A percentile compares a stretch with the other conserved stretches of the same genome.
Evolutionary conservation across 192 early-diverging fungal genomes (phyloP).

Genomic region (Coemansia sp.): DNA sequence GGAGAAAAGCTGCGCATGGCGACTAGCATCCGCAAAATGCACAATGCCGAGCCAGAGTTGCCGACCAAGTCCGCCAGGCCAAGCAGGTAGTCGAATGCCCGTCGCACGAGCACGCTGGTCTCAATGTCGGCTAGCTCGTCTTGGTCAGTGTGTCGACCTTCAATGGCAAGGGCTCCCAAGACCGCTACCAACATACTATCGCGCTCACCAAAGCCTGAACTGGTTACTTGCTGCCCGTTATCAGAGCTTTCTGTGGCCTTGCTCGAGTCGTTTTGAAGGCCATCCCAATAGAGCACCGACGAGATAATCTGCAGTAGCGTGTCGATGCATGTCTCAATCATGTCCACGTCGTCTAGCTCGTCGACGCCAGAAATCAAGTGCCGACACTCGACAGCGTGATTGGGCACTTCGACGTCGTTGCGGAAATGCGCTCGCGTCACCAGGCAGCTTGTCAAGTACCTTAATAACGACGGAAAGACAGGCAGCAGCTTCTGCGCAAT

Average conservation of each 20-base stretch:
- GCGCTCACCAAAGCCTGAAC: background rate
- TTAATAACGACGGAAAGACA: constrained; percentile 44
- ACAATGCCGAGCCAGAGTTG: constrained; percentile 16
- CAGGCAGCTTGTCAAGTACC: constrained; percentile 38
- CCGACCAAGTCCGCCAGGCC: constrained; percentile 18
- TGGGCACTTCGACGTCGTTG: constrained; percentile 24
- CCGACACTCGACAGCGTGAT: background rate
- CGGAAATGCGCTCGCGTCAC: constrained; percentile 22
- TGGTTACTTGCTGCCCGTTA: background rate
- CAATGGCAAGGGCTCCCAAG: constrained; percentile 32
- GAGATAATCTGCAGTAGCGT: constrained; percentile 35
- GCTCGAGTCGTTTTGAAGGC: constrained; percentile 24
- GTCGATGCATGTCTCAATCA: constrained; percentile 33
- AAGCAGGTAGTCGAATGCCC: constrained; percentile 47
- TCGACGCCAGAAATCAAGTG: constrained; percentile 16
- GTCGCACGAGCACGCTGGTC: constrained; percentile 23
- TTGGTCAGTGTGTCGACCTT: constrained; percentile 30
- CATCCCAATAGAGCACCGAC: constrained; percentile 45
- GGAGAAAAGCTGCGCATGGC: constrained; percentile 29
- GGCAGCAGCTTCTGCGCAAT: constrained; percentile 32
- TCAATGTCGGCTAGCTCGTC: constrained; percentile 26
- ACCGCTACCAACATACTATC: constrained; percentile 15
- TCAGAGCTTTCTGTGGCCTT: background rate
- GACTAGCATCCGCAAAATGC: constrained; percentile 40
- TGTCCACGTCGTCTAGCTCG: constrained; percentile 16